Base-by-base conservation (phyloP, 148 eudicot species). In the Suaeda aralocaspica region DNA sequence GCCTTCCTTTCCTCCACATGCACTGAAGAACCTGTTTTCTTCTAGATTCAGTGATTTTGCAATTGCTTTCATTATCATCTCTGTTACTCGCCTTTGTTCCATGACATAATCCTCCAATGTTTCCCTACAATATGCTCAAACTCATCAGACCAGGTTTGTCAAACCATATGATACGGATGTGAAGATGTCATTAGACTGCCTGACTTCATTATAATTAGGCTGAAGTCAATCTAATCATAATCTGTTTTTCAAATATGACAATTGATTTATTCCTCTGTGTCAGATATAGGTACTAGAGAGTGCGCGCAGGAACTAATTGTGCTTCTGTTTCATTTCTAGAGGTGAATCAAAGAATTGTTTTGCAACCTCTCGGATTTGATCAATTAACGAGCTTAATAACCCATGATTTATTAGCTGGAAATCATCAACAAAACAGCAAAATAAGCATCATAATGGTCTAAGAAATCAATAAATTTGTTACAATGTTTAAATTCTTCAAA, bases 1-100 rank as follows among this genome's bases (percentile, higher is more conserved):
- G 10, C n/a, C 13, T 12, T 46, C 68, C 2, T 55, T 33, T 34
- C 73, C 78, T 19, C 82, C 81, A 68, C 45, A 79, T 59, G 72
- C 57, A 6, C 66, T 51, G 51, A 77, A 14, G 21, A 84, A 74
- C 39, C 71, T 39, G 39, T 72, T 39, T 30, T 84, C 85, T 18
- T 78, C 76, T 59, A 85, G 29, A n/a, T 72, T 46, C 50, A 85
- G 48, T 29, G 79, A 77, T 50, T 13, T 76, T 12, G 86, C 84
- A 67, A 80, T 73, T 52, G 82, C 77, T 71, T 76, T 80, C 3
- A 82, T 64, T 10, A 85, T 46, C 29, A 45, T 11, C 15, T 73
- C 70, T 39, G 33, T 28, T 2, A 79, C 24, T 48, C 24, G 16
- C 41, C 24, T 15, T 7, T 66, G 0, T 18, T 77, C 42, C 42